Evolutionary conservation across 306 rosid genomes (phyloP), one percentile per base, ranked within the genome.

Genomic region (Canavalia ensiformis): DNA sequence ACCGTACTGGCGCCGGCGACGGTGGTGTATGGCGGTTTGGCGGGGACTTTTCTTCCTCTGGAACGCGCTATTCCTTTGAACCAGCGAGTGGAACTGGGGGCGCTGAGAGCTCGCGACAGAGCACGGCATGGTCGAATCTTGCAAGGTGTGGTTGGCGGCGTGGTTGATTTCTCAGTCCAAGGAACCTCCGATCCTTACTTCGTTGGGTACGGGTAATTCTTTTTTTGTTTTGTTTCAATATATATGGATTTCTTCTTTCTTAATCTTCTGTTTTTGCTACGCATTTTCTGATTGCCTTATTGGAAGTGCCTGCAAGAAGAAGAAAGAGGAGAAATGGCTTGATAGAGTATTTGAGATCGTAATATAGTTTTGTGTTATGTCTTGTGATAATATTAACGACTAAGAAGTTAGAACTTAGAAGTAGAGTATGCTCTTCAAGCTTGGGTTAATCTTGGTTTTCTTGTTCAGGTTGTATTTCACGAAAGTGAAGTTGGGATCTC

Each of bases 131-230:
- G 83, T 73, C 91, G 99, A 88, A 85, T 95, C 86, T 87, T 95
- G 92, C 96, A 88, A 55, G 91, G 81, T 52, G 76, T 42, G 4
- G 79, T 4, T 13, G 84, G 83, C 60, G 97, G 97, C 66, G 88
- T 92, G 12, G 92, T 90, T 86, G 88, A 95, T 89, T 91, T 95
- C 96, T 81, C 99, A 50, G 94, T 95, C 81, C 86, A 82, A 81
- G 99, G 99, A 81, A 86, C 92, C 83, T 91, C 96, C 88, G 99
- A 95, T 89, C 99, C 96, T 59, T 88, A 85, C 86, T 79, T 82
- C 74, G 87, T 81, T 78, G 99, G 98, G 96, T 93, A 90, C 69
- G 79, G 73, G 18, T 83, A 74, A 59, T 77, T 58, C 77, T 46
- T 82, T 87, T 33, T 55, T 81, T 72, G 37, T 66, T 7, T 74